These are phyloP conservation scores for Chaetomium strumarium DNA, from an alignment of 2,329 filamentous ascomycete genomes.

Conservation along the genomic window DNA sequence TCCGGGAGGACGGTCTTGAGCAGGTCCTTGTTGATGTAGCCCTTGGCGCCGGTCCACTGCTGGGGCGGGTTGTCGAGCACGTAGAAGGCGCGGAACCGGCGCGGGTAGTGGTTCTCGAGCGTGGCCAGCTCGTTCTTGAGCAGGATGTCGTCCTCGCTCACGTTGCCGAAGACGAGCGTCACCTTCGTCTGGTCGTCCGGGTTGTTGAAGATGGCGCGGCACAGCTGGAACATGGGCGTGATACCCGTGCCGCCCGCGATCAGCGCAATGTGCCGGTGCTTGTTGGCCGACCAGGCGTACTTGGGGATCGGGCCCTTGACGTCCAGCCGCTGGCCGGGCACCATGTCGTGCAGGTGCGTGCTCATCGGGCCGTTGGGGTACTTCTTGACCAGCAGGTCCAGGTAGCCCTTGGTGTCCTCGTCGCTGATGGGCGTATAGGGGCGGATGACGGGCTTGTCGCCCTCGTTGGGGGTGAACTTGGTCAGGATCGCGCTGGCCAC, in stretches of 20 bases:
- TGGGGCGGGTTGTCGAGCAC: slow-evolving; percentile 78
- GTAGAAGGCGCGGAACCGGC: slow-evolving; percentile 94
- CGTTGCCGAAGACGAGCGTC: slow-evolving; percentile 88
- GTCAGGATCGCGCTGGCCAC: slow-evolving; percentile 85
- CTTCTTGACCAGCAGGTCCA: slow-evolving; percentile 88
- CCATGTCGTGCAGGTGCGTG: slow-evolving; percentile 76
- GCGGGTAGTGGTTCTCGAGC: slow-evolving; percentile 91
- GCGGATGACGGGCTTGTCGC: slow-evolving; percentile 78
- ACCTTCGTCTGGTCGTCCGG: slow-evolving; percentile 96
- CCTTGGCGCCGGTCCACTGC: slow-evolving; percentile 70
- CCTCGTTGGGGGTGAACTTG: slow-evolving; percentile 79
- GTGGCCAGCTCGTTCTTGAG: slow-evolving; percentile 78
- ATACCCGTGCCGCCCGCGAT: slow-evolving; percentile 96
- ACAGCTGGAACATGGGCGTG: slow-evolving; percentile 95
- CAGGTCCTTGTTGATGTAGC: slow-evolving; percentile 82
- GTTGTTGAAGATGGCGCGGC: slow-evolving; percentile 89
- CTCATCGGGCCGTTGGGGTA: slow-evolving; percentile 93
- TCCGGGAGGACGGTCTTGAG: slow-evolving; percentile 92
- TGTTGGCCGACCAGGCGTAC: slow-evolving; percentile 84
- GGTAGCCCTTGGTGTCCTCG: slow-evolving; percentile 70
- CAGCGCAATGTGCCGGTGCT: slow-evolving; percentile 81
- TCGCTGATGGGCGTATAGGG: slow-evolving; percentile 92
- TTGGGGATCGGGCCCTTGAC: slow-evolving; percentile 96
- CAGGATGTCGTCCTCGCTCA: slow-evolving; percentile 84
- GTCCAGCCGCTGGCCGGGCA: slow-evolving; percentile 73